A percentile compares a stretch with the other conserved stretches of the same genome.
Conservation (phyloP, 2,329 filamentous ascomycete genomes). For the Plectosphaerella cucumerina region DNA sequence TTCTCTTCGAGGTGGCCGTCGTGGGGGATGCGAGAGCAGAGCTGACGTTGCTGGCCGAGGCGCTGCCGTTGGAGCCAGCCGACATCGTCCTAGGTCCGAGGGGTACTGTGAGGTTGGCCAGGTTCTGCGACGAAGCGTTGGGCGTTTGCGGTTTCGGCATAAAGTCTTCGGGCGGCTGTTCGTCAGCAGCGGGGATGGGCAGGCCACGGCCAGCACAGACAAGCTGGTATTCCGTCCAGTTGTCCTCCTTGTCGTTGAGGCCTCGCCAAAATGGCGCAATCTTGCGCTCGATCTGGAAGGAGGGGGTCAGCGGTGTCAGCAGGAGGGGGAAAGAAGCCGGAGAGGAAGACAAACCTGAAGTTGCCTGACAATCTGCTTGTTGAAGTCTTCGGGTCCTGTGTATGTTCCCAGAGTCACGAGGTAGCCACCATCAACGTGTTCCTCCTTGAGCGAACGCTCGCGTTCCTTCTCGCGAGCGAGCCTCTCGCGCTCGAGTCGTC, state of each 20-base stretch:
- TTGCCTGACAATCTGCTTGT: conserved; percentile 81
- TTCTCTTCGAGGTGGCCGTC: conserved; percentile 30
- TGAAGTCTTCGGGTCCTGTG: conserved; percentile 89
- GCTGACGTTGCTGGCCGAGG: conserved; percentile 55
- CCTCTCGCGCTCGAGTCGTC: conserved; percentile 79
- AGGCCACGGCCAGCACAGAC: conserved; percentile 83
- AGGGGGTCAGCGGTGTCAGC: conserved; percentile 9
- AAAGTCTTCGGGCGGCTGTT: conserved; percentile 68
- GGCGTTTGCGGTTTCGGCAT: conserved; percentile 44
- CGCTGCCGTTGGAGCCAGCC: conserved; percentile 66
- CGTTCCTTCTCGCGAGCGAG: conserved; percentile 73
- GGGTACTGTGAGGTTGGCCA: conserved; percentile 74
- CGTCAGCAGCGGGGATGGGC: conserved; percentile 78
- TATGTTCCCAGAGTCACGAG: conserved; percentile 93
- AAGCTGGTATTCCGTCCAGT: conserved; percentile 94
- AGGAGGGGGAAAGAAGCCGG: neutral
- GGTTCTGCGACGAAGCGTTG: conserved; percentile 52
- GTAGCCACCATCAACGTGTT: conserved; percentile 91
- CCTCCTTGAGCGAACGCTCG: conserved; percentile 84
- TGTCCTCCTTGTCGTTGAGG: conserved; percentile 79
- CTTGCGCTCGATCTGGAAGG: conserved; percentile 75
- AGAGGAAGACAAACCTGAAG: conserved; percentile 62
- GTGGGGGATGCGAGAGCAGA: conserved; percentile 51
- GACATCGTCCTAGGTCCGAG: conserved; percentile 75
- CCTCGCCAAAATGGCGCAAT: conserved; percentile 95